Conservation (phyloP, 139 green algal genomes). For the Ettlia oleoabundans region DNA sequence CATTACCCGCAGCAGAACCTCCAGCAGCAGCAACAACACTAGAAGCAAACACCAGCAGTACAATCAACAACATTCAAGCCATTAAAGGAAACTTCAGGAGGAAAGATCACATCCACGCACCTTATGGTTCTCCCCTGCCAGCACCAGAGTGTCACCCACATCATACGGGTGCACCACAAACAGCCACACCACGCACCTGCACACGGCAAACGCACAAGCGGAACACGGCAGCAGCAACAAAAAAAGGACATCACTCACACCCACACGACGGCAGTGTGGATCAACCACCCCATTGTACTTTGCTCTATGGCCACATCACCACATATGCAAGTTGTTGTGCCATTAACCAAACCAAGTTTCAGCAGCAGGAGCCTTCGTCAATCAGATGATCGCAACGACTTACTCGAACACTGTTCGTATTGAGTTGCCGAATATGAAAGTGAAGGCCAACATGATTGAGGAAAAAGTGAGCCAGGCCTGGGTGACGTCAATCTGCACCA, state of each 20-base stretch:
- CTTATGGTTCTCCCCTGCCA: constrained; percentile 31
- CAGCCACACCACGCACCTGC: constrained; percentile 34
- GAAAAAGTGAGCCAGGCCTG: constrained; percentile 28
- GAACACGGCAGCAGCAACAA: no score
- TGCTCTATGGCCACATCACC: no score
- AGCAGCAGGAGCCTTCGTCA: neutral
- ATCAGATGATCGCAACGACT: no score
- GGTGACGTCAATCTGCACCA: constrained; percentile 35
- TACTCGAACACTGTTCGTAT: constrained; percentile 58
- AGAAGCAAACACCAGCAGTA: neutral
- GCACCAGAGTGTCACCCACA: constrained; percentile 59
- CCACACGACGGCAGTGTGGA: no score
- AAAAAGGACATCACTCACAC: no score
- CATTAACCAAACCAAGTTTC: no score
- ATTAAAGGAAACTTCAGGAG: neutral
- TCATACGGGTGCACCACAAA: constrained; percentile 58
- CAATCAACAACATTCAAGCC: neutral
- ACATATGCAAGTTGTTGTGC: no score
- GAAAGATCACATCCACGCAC: neutral
- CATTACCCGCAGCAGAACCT: no score
- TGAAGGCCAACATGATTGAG: constrained; percentile 25
- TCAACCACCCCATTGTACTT: no score
- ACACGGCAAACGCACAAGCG: no score
- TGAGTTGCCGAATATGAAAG: constrained; percentile 56
- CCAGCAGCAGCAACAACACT: neutral